Conservation (phyloP, 805 yeast genomes). For the Ogataea zsoltii region DNA sequence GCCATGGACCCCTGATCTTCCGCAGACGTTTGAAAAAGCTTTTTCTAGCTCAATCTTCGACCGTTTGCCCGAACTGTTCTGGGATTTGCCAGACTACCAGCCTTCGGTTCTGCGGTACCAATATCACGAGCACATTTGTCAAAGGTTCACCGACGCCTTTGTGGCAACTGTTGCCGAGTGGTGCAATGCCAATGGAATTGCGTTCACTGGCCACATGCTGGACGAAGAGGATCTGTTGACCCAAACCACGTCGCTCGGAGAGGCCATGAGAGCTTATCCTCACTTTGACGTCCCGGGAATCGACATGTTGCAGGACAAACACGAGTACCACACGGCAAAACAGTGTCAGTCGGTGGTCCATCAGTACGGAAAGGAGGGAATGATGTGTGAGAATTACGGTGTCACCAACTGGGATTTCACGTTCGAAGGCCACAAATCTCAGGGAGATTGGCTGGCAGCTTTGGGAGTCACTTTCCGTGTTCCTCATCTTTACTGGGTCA, state of each 20-base stretch:
- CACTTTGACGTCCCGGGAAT: conserved; percentile 14
- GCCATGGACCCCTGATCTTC: conserved; percentile 3
- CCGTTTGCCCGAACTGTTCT: conserved; percentile 2
- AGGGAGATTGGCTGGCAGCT: conserved; percentile 17
- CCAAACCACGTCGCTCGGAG: conserved; percentile 14
- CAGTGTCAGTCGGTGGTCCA: conserved; percentile 15
- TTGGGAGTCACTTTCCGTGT: conserved; percentile 15
- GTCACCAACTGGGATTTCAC: conserved; percentile 17
- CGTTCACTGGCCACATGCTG: conserved; percentile 15
- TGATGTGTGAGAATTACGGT: conserved; percentile 16
- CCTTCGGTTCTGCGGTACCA: conserved; percentile 7
- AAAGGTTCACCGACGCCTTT: conserved; percentile 14
- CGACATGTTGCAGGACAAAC: conserved; percentile 17
- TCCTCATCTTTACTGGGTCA: conserved; percentile 14
- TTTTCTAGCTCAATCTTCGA: neutral
- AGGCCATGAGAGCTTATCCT: conserved; percentile 15
- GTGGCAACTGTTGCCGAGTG: conserved; percentile 10
- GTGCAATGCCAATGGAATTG: conserved; percentile 8
- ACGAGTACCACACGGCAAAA: conserved; percentile 17
- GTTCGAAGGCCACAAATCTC: conserved; percentile 16
- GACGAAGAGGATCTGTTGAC: conserved; percentile 14
- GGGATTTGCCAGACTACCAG: conserved; percentile 1
- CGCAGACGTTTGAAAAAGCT: neutral
- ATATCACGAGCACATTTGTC: conserved; percentile 13
- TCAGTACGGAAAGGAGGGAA: conserved; percentile 12